Evolutionary conservation across 768 basidiomycete species (phyloP).

Genomic region (Aureoboletus auriporus): DNA sequence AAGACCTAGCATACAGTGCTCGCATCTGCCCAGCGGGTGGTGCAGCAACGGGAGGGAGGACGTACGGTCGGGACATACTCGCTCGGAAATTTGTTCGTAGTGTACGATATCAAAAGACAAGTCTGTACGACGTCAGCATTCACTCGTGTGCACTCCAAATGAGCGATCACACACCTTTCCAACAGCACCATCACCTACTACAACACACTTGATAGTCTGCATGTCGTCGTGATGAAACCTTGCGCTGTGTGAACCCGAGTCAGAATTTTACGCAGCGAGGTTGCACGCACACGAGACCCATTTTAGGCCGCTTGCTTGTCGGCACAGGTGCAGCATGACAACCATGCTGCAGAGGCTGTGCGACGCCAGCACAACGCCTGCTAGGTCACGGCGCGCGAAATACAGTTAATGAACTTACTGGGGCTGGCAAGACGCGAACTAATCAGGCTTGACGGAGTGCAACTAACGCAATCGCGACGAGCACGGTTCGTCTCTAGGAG

Average conservation of each 20-base stretch:
- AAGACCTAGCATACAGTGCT: constrained; percentile 58
- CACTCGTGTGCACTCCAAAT: neutral
- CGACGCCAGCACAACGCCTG: constrained; percentile 9
- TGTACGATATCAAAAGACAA: constrained; percentile 95
- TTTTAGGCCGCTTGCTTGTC: constrained; percentile 17
- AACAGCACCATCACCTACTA: constrained; percentile 96
- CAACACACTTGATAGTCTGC: constrained; percentile 98
- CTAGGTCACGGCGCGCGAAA: constrained; percentile 4
- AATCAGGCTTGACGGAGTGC: constrained; percentile 17
- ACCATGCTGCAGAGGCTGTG: constrained; percentile 27
- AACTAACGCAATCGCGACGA: constrained; percentile 27
- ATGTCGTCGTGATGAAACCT: constrained; percentile 38
- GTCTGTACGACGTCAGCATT: constrained; percentile 48
- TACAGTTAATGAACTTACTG: constrained; percentile 18
- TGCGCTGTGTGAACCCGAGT: constrained; percentile 10
- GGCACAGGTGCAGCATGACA: constrained; percentile 27
- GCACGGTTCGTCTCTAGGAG: constrained; percentile 21
- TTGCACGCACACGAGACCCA: constrained; percentile 21
- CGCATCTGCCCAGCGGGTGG: constrained; percentile 13
- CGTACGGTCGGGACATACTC: constrained; percentile 98
- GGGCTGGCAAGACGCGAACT: constrained; percentile 15
- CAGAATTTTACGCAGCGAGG: constrained; percentile 14
- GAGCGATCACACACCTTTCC: constrained; percentile 72
- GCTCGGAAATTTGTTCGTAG: constrained; percentile 96
- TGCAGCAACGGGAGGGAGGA: constrained; percentile 15